Base-by-base conservation (phyloP, 2,329 filamentous ascomycete species). In the Apiospora phragmitis region DNA sequence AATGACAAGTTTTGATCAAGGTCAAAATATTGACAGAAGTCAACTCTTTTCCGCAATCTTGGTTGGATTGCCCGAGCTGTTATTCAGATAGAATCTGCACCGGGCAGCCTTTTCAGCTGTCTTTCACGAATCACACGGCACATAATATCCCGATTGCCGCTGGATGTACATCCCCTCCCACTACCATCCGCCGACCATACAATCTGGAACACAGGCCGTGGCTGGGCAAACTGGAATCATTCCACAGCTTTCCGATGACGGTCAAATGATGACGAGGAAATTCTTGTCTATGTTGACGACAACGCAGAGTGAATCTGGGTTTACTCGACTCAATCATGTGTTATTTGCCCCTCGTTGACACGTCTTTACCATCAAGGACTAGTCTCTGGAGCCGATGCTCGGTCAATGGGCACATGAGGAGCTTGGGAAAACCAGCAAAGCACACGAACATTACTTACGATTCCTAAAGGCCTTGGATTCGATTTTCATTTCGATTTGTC, bases 231-330 rank as follows among this genome's bases (percentile, higher is more conserved):
- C 65, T 67, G 38, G 38, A 9, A 38, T 38, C 41, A 43, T 43
- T 29, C 41, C 42, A 55, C 21, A 32, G 47, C 41, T 62, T 47
- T 68, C 7, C 7, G 7, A 6, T 38, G 35, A 38, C 35, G 35
- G 35, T 69, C 68, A 69, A 24, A n/a, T 18, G 43, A 62, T 69
- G 68, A 65, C 43, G 68, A 69, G 68, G 68, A 69, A 41, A 38
- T 16, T 16, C 67, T 21, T 47, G 45, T 42, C 41, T 16, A 32
- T 24, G 11, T 12, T 43, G 24, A 16, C 42, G 26, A 9, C 12
- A 21, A 32, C 29, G n/a, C 16, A 14, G 29, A 26, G 41, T 43
- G 24, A 41, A 8, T 35, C 14, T 43, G 41, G n/a, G 62, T 14
- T 43, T 66, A 26, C 12, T 42, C 38, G 21, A 24, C 32, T 38